Conservation (phyloP, 176 grass and related monocot genomes). For the Poa pratensis region DNA sequence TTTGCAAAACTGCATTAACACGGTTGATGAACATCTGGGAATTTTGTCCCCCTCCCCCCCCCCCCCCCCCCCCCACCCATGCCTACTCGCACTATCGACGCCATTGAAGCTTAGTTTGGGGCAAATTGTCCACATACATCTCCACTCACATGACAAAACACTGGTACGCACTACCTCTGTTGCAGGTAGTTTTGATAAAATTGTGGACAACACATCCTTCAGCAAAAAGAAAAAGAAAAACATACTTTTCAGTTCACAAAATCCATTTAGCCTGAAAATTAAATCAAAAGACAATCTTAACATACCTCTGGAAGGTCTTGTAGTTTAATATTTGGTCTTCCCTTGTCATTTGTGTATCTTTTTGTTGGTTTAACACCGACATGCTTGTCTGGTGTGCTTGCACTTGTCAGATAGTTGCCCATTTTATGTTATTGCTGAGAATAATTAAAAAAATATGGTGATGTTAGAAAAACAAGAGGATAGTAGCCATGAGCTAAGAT, state of each 20-base stretch:
- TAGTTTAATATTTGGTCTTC: neutral
- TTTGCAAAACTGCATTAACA: neutral
- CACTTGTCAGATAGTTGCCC: neutral
- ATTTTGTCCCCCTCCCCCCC: no score
- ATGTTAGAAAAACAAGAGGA: no score
- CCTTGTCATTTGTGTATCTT: neutral
- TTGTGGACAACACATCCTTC: neutral
- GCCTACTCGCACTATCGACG: no score
- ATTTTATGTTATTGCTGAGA: neutral
- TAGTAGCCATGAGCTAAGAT: no score
- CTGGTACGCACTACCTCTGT: neutral
- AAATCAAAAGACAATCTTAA: neutral
- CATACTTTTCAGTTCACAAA: neutral
- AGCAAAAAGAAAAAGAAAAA: neutral
- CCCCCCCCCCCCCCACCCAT: no score
- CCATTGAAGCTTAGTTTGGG: neutral
- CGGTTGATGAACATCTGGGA: neutral
- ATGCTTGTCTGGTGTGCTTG: neutral
- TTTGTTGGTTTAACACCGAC: neutral
- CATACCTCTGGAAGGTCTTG: conserved; percentile 1
- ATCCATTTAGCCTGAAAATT: neutral
- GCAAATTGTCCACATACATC: neutral
- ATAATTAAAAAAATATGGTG: no score
- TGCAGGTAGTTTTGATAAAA: neutral
- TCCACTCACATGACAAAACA: neutral